Percentiles rank a stretch among this genome's conserved stretches.
Evolutionary conservation across 306 rosid species (phyloP).

Genomic region (Delonix regia): DNA sequence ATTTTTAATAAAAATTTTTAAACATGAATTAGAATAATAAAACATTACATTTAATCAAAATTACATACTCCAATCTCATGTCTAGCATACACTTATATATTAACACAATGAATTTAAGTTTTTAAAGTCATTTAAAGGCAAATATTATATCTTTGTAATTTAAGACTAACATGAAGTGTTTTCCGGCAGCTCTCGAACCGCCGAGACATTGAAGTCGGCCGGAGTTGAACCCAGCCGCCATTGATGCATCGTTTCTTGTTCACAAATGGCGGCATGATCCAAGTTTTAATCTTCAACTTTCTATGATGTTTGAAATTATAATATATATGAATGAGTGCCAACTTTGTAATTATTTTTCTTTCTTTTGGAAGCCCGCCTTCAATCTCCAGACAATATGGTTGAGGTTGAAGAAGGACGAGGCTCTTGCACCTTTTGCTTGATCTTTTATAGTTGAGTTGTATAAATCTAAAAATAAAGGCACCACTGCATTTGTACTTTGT

Average conservation of each 20-base stretch:
- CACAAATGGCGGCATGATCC: neutral
- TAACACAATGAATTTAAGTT: too few species aligned
- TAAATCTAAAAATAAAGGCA: constrained; percentile 28
- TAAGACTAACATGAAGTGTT: neutral
- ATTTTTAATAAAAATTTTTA: too few species aligned
- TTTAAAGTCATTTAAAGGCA: too few species aligned
- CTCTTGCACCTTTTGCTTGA: neutral
- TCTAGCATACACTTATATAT: too few species aligned
- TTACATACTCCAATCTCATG: too few species aligned
- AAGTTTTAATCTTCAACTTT: constrained; percentile 5
- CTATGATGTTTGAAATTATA: neutral
- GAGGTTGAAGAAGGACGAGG: constrained; percentile 21
- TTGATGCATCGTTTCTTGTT: constrained; percentile 1
- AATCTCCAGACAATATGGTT: neutral
- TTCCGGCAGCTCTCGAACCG: constrained; percentile 33
- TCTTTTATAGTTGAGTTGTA: constrained; percentile 6
- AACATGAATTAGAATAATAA: too few species aligned
- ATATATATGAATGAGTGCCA: constrained; percentile 21
- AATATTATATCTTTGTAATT: too few species aligned
- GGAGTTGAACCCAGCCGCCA: constrained; percentile 33
- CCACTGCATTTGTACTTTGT: neutral
- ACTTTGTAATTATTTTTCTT: neutral
- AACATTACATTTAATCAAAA: too few species aligned
- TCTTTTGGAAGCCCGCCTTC: constrained; percentile 1
- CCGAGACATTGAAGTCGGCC: constrained; percentile 44